phyloP scores from a whole-genome alignment of 228 moss, liverwort and hornwort genomes.

The Sphagnum fallax region DNA sequence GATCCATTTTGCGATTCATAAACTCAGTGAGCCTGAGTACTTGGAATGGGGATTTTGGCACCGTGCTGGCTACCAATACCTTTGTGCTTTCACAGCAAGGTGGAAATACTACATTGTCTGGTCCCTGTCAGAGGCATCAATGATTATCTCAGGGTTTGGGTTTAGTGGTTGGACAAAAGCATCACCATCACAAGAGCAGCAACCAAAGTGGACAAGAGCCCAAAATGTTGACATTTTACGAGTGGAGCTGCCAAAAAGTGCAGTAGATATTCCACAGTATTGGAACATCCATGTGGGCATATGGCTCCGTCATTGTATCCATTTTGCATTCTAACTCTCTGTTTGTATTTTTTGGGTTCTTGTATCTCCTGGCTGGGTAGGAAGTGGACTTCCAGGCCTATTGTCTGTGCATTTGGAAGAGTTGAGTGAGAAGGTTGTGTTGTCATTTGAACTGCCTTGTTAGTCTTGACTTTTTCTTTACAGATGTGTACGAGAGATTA shows the following conservation, averaged over 20 bases:
- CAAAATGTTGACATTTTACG: constrained; percentile 44
- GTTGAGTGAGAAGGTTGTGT: no score
- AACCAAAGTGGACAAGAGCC: constrained; percentile 39
- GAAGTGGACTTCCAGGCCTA: no score
- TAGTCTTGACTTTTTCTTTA: constrained; percentile 6
- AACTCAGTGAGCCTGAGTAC: constrained; percentile 8
- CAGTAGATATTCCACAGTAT: constrained; percentile 42
- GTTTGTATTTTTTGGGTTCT: no score
- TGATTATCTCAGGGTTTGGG: constrained; percentile 51
- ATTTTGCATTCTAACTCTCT: neutral
- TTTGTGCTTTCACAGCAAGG: constrained; percentile 42
- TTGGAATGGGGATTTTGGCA: constrained; percentile 32
- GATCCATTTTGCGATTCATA: constrained; percentile 17
- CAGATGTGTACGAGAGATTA: constrained; percentile 54
- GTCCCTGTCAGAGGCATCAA: constrained; percentile 53
- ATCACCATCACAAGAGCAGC: constrained; percentile 8
- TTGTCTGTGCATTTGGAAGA: no score
- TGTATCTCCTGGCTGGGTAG: no score
- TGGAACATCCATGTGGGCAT: constrained; percentile 76
- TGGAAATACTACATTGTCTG: constrained; percentile 73
- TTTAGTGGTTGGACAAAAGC: constrained; percentile 49
- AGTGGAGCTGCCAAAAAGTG: constrained; percentile 53
- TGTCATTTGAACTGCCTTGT: no score
- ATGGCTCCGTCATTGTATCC: constrained; percentile 57
- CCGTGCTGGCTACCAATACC: constrained; percentile 29